phyloP scores from a whole-genome alignment of 2,329 filamentous ascomycete genomes.

The Cladophialophora bantiana region DNA sequence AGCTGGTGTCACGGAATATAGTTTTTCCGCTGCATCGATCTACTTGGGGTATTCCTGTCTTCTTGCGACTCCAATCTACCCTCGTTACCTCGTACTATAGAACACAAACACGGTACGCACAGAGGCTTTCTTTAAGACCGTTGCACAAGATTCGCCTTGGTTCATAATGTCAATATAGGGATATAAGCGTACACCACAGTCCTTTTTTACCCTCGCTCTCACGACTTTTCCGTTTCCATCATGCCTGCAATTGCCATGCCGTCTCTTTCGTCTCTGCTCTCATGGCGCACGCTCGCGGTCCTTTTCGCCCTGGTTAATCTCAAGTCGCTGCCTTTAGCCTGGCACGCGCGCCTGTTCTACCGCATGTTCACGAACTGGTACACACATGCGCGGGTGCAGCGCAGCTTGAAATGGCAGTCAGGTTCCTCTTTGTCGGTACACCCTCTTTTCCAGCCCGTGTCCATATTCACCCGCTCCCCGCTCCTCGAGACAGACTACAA shows the following conservation, averaged over 20 bases:
- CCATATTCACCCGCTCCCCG: conserved; percentile 70
- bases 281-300: conserved; percentile 51
- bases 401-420: conserved; percentile 54
- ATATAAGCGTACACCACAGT: neutral
- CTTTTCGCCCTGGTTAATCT: conserved; percentile 69
- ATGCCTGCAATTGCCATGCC: conserved; percentile 22
- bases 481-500: conserved; percentile 86
- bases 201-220: neutral
- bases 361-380: conserved; percentile 63
- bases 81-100: neutral
- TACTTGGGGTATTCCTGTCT: no score
- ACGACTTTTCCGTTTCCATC: neutral
- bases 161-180: conserved; percentile 4
- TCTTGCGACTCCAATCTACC: neutral
- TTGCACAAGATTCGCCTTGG: neutral
- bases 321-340: conserved; percentile 76
- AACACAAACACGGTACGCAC: neutral
- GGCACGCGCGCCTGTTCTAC: conserved; percentile 72
- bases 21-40: no score
- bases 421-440: conserved; percentile 45
- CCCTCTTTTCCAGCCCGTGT: conserved; percentile 75
- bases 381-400: conserved; percentile 48
- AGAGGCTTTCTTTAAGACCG: neutral
- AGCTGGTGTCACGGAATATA: no score
- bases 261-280: conserved; percentile 28